phyloP scores from a whole-genome alignment of 106 monocot species.

The Dactylorhiza incarnata region DNA sequence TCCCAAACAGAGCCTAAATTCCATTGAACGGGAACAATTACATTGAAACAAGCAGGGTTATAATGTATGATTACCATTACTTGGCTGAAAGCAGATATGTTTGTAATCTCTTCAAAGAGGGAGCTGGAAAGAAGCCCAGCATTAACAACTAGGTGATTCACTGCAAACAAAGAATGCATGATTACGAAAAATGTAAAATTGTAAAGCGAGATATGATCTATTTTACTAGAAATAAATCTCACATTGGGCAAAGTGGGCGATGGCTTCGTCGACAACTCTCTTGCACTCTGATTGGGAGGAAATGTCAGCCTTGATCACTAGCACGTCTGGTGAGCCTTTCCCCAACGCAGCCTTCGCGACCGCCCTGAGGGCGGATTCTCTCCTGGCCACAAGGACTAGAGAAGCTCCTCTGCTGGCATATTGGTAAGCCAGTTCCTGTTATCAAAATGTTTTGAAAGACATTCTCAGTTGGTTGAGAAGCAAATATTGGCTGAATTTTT shows the following conservation, averaged over 20 bases:
- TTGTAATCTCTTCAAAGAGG: slow-evolving; percentile 57
- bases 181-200: not conserved
- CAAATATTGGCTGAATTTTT: not conserved
- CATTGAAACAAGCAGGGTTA: not conserved
- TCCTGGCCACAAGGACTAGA: slow-evolving; percentile 54
- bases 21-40: not conserved
- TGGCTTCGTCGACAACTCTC: slow-evolving; percentile 38
- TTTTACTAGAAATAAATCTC: not conserved
- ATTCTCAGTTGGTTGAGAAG: not conserved
- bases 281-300: slow-evolving; percentile 31
- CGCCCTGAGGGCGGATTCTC: slow-evolving; percentile 22
- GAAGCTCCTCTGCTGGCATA: slow-evolving; percentile 64
- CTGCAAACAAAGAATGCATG: slow-evolving; percentile 16
- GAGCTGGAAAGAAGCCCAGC: slow-evolving; percentile 51
- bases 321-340: slow-evolving; percentile 40
- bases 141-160: slow-evolving; percentile 56
- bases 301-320: slow-evolving; percentile 42
- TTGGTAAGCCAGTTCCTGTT: slow-evolving; percentile 64
- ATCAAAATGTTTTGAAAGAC: not conserved
- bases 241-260: slow-evolving; percentile 47
- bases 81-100: slow-evolving; percentile 60
- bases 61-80: slow-evolving; percentile 24
- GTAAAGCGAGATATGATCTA: not conserved
- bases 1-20: too few species aligned
- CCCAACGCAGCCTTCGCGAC: slow-evolving; percentile 34